Percentiles rank a stretch among this genome's conserved stretches.
phyloP scores from a whole-genome alignment of 1,284 basidiomycete species.

The Golubevia pallescens region DNA sequence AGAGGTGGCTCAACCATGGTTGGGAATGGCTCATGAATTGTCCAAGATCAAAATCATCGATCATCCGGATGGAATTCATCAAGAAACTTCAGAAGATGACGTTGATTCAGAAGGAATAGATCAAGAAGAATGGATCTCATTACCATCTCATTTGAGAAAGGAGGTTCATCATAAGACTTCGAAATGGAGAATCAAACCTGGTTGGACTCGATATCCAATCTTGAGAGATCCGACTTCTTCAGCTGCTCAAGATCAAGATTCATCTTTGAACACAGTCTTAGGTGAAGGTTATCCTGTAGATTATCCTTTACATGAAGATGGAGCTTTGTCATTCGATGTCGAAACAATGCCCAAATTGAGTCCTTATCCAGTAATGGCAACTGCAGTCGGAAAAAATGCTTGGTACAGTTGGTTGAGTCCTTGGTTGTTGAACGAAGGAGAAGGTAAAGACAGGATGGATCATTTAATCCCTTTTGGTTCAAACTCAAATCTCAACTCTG shows the following conservation, averaged over 20 bases:
- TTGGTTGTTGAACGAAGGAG: constrained; percentile 78
- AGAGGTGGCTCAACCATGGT: constrained; percentile 79
- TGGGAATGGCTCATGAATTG: constrained; percentile 75
- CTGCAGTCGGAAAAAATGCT: constrained; percentile 78
- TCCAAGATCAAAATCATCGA: constrained; percentile 71
- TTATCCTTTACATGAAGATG: constrained; percentile 69
- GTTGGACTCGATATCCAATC: constrained; percentile 86
- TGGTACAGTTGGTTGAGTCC: constrained; percentile 99
- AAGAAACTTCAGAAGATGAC: constrained; percentile 8
- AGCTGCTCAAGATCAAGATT: constrained; percentile 19
- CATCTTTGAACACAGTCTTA: constrained; percentile 15
- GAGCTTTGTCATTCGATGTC: constrained; percentile 87
- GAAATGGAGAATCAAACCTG: constrained; percentile 76
- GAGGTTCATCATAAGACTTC: constrained; percentile 67
- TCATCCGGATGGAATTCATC: constrained; percentile 66
- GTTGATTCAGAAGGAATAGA: constrained; percentile 2
- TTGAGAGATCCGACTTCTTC: constrained; percentile 61
- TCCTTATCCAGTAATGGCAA: constrained; percentile 86
- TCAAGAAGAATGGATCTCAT: constrained; percentile 40
- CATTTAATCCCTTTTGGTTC: constrained; percentile 78
- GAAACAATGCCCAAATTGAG: constrained; percentile 87
- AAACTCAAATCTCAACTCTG: constrained; percentile 14
- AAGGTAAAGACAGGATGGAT: constrained; percentile 67
- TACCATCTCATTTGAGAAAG: constrained; percentile 32
- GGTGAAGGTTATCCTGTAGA: constrained; percentile 60